Conservation (phyloP, 2,329 filamentous ascomycete species). For the Phaeomoniella chlamydospora region DNA sequence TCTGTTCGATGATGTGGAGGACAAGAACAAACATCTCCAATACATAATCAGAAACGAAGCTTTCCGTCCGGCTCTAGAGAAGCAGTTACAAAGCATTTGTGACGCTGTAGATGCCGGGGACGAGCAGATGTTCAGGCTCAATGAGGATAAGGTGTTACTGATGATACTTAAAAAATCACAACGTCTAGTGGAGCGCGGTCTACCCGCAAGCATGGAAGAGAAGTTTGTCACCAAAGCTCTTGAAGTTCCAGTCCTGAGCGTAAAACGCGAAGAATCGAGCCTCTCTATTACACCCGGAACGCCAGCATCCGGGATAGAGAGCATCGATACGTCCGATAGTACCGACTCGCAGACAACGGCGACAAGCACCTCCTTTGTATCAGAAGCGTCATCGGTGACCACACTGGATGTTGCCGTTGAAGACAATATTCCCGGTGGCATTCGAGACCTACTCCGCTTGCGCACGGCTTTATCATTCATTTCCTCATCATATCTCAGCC, state of each 20-base stretch:
- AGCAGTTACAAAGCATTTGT: constrained; percentile 56
- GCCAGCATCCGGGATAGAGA: constrained; percentile 12
- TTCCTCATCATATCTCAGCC: constrained; percentile 31
- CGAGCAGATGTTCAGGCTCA: constrained; percentile 74
- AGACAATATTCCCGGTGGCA: constrained; percentile 17
- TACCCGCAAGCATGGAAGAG: constrained; percentile 74
- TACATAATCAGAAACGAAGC: constrained; percentile 22
- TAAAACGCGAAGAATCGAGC: constrained; percentile 41
- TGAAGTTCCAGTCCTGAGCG: constrained; percentile 58
- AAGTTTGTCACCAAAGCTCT: constrained; percentile 64
- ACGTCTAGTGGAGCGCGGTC: constrained; percentile 45
- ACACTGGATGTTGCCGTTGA: constrained; percentile 15
- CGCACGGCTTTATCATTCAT: constrained; percentile 35
- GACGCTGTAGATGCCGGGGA: constrained; percentile 72
- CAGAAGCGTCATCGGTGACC: constrained; percentile 1
- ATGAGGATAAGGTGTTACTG: constrained; percentile 51
- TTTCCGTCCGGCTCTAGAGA: constrained; percentile 38
- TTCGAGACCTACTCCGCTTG: constrained; percentile 30
- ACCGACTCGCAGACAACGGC: constrained; percentile 18
- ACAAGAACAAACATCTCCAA: constrained; percentile 24
- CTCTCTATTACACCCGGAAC: constrained; percentile 11
- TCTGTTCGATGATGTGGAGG: constrained; percentile 29
- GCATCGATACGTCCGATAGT: constrained; percentile 10
- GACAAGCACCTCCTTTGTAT: constrained; percentile 13
- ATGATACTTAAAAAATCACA: constrained; percentile 59